phyloP scores from a whole-genome alignment of 176 grass and related monocot genomes.

The Eragrostis curvula region DNA sequence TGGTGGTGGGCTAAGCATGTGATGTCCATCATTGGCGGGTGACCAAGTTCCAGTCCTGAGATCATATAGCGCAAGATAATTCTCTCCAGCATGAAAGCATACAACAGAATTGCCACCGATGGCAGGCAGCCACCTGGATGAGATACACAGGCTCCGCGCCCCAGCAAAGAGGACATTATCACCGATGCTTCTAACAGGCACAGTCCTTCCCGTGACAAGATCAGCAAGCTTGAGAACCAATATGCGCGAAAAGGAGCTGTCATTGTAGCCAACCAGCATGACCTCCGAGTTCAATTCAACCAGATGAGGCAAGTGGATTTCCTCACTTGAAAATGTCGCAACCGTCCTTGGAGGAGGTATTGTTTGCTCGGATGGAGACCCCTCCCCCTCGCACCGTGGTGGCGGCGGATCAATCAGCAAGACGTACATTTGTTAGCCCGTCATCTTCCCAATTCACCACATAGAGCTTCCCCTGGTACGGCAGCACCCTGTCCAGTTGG shows the following conservation, averaged over 20 bases:
- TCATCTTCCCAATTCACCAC: conserved; percentile 28
- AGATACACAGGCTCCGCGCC: conserved; percentile 11
- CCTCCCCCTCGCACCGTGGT: background rate
- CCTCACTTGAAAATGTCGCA: conserved; percentile 19
- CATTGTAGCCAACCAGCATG: conserved; percentile 32
- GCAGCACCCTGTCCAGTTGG: conserved; percentile 1
- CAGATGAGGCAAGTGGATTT: conserved; percentile 17
- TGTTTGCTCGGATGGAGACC: background rate
- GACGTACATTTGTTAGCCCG: background rate
- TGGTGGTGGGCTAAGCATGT: conserved; percentile 7
- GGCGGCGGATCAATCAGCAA: background rate
- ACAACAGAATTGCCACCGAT: conserved; percentile 16
- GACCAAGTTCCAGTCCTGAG: conserved; percentile 15
- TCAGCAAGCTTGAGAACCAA: conserved; percentile 32
- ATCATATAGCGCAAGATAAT: conserved; percentile 30
- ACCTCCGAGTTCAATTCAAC: conserved; percentile 35
- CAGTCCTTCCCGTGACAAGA: conserved; percentile 23
- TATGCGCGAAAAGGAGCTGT: conserved; percentile 27
- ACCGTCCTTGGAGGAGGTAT: conserved; percentile 1
- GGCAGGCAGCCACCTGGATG: conserved; percentile 24
- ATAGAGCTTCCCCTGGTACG: conserved; percentile 26
- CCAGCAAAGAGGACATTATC: conserved; percentile 23
- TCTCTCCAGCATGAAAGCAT: conserved; percentile 31
- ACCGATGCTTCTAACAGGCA: conserved; percentile 1
- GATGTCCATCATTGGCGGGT: background rate